Conservation (phyloP, 2,329 filamentous ascomycete genomes). For the Penicillium psychrosexuale region DNA sequence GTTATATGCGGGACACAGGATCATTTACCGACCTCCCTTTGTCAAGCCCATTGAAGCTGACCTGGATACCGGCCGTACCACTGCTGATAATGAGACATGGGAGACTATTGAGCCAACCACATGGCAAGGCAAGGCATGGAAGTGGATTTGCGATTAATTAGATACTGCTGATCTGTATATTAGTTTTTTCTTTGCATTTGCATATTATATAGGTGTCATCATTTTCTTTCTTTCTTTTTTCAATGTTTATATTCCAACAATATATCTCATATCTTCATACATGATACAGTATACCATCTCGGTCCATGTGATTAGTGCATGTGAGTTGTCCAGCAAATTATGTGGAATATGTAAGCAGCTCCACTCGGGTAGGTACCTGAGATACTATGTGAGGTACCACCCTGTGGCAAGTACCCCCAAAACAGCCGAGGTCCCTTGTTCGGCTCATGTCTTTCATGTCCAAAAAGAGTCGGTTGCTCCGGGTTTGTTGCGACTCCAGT, state of each 20-base stretch:
- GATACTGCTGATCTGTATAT: not conserved
- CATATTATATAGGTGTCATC: not conserved
- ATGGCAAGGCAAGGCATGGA: constrained; percentile 29
- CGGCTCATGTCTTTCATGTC: constrained; percentile 8
- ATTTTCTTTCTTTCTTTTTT: not conserved
- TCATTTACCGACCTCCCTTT: constrained; percentile 35
- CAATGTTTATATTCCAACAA: not conserved
- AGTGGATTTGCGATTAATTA: constrained; percentile 19
- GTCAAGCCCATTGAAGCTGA: constrained; percentile 43
- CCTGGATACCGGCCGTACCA: constrained; percentile 41
- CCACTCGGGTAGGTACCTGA: constrained; percentile 12
- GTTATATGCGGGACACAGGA: constrained; percentile 60
- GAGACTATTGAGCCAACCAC: constrained; percentile 32
- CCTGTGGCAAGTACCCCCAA: constrained; percentile 9
- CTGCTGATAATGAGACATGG: constrained; percentile 36
- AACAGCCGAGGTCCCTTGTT: constrained; percentile 19
- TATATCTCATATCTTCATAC: not conserved
- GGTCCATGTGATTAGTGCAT: constrained; percentile 18
- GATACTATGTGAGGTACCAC: not conserved
- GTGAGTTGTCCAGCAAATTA: constrained; percentile 15
- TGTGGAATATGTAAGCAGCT: not conserved
- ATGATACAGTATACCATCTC: not conserved
- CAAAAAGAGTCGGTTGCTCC: constrained; percentile 19
- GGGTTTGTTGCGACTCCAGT: constrained; percentile 16
- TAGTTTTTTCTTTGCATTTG: not conserved